A percentile compares a stretch with the other conserved stretches of the same genome.
phyloP scores from a whole-genome alignment of 1,139 yeast species.

The Protomyces macrosporus region DNA sequence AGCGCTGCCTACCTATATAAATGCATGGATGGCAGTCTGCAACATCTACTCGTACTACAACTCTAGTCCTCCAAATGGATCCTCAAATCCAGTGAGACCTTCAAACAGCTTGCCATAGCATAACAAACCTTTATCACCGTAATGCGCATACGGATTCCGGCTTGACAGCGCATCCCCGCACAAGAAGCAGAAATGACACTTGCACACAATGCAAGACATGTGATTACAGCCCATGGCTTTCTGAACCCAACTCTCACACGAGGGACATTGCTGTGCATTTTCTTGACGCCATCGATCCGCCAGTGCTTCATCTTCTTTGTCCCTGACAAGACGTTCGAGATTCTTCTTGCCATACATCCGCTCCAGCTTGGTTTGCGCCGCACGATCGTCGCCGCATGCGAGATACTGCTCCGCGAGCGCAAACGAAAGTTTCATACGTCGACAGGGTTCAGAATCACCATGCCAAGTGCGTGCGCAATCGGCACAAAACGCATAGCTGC shows the following conservation, averaged over 20 bases:
- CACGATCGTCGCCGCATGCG: background rate
- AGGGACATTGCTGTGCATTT: conserved; percentile 25
- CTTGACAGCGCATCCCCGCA: conserved; percentile 20
- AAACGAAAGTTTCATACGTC: conserved; percentile 1
- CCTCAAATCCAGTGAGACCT: conserved; percentile 24
- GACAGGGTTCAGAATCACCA: conserved; percentile 23
- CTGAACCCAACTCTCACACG: conserved; percentile 22
- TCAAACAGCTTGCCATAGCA: conserved; percentile 27
- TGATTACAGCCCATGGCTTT: conserved; percentile 26
- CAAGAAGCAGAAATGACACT: conserved; percentile 23
- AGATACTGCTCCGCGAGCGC: conserved; percentile 10
- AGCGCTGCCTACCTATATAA: no score
- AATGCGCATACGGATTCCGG: conserved; percentile 25
- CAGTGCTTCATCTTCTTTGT: conserved; percentile 13
- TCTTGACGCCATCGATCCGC: conserved; percentile 23
- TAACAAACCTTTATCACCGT: conserved; percentile 6
- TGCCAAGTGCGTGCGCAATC: conserved; percentile 23
- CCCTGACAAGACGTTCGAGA: conserved; percentile 12
- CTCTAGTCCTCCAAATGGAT: conserved; percentile 1
- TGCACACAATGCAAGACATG: conserved; percentile 18
- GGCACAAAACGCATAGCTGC: conserved; percentile 24
- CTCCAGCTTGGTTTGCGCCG: conserved; percentile 12
- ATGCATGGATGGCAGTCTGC: no score
- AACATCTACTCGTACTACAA: no score
- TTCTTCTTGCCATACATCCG: conserved; percentile 19